Base-by-base conservation (phyloP, 2,329 filamentous ascomycete genomes). In the Epichloe scottii region DNA sequence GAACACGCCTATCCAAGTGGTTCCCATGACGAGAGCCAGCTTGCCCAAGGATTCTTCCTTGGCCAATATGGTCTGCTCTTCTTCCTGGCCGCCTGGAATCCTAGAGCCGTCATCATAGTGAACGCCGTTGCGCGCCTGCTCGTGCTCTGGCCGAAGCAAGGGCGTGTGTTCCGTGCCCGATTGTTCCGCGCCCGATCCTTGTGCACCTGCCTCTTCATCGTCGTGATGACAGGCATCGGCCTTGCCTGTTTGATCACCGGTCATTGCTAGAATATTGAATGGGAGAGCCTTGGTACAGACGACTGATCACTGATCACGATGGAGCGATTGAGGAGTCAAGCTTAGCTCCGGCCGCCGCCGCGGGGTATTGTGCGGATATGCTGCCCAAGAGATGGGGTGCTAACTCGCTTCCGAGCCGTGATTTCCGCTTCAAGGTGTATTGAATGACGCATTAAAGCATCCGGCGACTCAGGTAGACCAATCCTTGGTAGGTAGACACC, bases 1-100 rank as follows among this genome's bases (percentile, higher is more conserved):
- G 60, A 84, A 82, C 17, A 83, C 80, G 54, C 81, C 81, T 2
- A 83, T 62, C 64, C 74, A 84, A 26, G 75, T 68, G 2, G 74
- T 73, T 53, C 71, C 72, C 43, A 84, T 70, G 53, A 78, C 81
- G 48, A 81, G 62, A 51, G 68, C 69, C 11, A 83, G 68, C 52
- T 71, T 73, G 12, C 68, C 59, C 2, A 71, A 68, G 2, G 73
- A 73, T 19, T 77, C 62, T 50, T 78, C 70, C 23, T 74, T 66
- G 35, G 68, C 69, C n/a, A 79, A 58, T 42, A 79, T 59, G 5
- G 68, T 70, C 41, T 67, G 68, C 58, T 78, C 74, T 14, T 72
- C 68, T 7, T 71, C 70, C 48, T 51, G 52, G 17, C 48, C 23
- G 17, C 38, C 30, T 34, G 48, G 33, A 4, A 37, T 39, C 15